Percentiles rank a stretch among this genome's conserved stretches.
These are phyloP conservation scores for Candida easanensis DNA, from an alignment of 805 yeast species.

Conservation along the genomic window DNA sequence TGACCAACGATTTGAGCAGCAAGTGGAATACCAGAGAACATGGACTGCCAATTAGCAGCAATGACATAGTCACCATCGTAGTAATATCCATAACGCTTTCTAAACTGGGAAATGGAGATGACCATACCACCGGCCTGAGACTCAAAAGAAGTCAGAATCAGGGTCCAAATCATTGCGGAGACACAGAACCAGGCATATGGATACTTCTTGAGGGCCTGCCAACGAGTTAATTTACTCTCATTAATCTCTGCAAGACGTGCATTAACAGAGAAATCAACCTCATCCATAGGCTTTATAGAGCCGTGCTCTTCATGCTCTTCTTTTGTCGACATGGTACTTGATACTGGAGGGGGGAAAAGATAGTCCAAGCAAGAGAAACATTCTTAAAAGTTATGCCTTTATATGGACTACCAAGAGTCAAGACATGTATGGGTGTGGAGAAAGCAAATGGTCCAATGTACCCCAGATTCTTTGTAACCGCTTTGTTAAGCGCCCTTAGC, in stretches of 20 bases:
- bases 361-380: too few species aligned
- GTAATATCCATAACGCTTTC: slow-evolving; percentile 32
- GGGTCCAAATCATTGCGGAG: slow-evolving; percentile 35
- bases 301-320: background rate
- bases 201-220: slow-evolving; percentile 36
- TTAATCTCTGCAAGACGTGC: slow-evolving; percentile 3
- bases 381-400: too few species aligned
- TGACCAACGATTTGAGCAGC: slow-evolving; percentile 34
- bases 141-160: slow-evolving; percentile 43
- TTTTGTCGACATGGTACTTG: too few species aligned
- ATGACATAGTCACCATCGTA: slow-evolving; percentile 32
- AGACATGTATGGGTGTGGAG: too few species aligned
- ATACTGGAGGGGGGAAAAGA: too few species aligned
- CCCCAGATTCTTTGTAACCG: too few species aligned
- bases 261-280: background rate
- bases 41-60: slow-evolving; percentile 43
- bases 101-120: slow-evolving; percentile 34
- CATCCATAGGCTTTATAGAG: background rate
- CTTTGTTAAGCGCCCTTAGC: too few species aligned
- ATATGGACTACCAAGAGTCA: too few species aligned
- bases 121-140: slow-evolving; percentile 36
- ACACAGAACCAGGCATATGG: slow-evolving; percentile 43
- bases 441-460: too few species aligned
- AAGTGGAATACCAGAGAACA: slow-evolving; percentile 31
- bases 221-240: slow-evolving; percentile 9